Base-by-base conservation (phyloP, 352 stramenopile species). In the Phytophthora pistaciae region DNA sequence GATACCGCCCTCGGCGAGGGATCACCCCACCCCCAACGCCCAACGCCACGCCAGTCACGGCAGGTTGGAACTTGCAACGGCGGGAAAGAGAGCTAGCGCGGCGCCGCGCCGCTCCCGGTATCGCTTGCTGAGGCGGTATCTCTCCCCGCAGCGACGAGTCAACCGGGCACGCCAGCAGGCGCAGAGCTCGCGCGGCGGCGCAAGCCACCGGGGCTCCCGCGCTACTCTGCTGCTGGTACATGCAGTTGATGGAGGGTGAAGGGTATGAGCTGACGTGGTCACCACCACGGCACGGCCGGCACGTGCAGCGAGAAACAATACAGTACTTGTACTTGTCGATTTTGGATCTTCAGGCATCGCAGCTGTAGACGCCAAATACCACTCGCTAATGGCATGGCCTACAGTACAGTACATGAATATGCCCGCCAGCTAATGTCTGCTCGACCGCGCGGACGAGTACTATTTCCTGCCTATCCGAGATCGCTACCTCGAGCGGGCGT, bases 21-120 rank as follows among this genome's bases (percentile, higher is more conserved):
- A 31, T 68, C 64, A 59, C 23, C n/a, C 18, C 50, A 16, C 21
- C n/a, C 25, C 25, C 25, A 29, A 5, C 25, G 25, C 25, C 29
- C 29, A 33, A 33, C 5, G 29, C 29, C 29, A 42, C 36, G 36
- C 36, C 36, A 16, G 36, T 11, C 36, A 42, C 33, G 25, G 11
- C 44, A 25, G 29, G 23, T 13, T 16, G 62, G 63, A 54, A 64
- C 62, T 59, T 72, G 69, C 64, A 76, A 73, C 69, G 69, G 69
- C 69, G 69, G 64, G 58, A 73, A 73, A 54, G 25, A 53, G 46
- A 53, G 44, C n/a, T 13, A 29, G 46, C 20, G 20, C 46, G n/a
- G 9, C 46, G n/a, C 46, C 7, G 16, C 42, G 16, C 42, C 42
- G 42, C 8, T 23, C 18, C 18, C 21, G 42, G n/a, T 18, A 33